Conservation (phyloP, 495 filamentous ascomycete species). For the Neurospora sp. region DNA sequence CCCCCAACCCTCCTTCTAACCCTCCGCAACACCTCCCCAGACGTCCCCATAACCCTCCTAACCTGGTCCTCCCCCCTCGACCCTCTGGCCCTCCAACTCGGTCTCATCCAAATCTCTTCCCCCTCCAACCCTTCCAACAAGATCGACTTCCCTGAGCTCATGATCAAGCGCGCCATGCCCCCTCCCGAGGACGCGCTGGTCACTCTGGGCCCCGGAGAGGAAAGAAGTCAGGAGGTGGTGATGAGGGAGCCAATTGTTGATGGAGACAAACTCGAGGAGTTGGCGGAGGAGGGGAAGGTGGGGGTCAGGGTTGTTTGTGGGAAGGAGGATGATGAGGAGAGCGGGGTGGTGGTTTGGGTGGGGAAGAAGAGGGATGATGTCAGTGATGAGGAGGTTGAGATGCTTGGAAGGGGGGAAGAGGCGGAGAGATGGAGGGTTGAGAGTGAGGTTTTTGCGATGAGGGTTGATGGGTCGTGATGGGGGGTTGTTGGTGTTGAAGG, state of each 20-base stretch:
- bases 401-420: constrained; percentile 2
- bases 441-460: neutral
- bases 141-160: constrained; percentile 30
- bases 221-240: neutral
- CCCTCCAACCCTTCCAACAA: constrained; percentile 10
- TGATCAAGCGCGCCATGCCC: constrained; percentile 36
- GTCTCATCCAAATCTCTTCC: constrained; percentile 35
- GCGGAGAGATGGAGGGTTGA: neutral
- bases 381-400: neutral
- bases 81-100: constrained; percentile 31
- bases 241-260: neutral
- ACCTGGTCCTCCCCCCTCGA: constrained; percentile 42
- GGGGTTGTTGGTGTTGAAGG: neutral
- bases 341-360: neutral
- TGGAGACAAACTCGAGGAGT: neutral
- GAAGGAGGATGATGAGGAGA: neutral
- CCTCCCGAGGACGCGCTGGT: constrained; percentile 30
- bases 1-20: too few species aligned
- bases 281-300: neutral
- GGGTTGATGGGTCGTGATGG: neutral
- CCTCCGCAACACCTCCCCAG: constrained; percentile 30
- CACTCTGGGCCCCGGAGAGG: constrained; percentile 26
- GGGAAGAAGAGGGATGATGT: neutral
- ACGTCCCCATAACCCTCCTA: constrained; percentile 35
- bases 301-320: neutral